Evolutionary conservation across 2,329 filamentous ascomycete genomes (phyloP), one percentile per base, ranked within the genome.

Genomic region (Colletotrichum australisinense): DNA sequence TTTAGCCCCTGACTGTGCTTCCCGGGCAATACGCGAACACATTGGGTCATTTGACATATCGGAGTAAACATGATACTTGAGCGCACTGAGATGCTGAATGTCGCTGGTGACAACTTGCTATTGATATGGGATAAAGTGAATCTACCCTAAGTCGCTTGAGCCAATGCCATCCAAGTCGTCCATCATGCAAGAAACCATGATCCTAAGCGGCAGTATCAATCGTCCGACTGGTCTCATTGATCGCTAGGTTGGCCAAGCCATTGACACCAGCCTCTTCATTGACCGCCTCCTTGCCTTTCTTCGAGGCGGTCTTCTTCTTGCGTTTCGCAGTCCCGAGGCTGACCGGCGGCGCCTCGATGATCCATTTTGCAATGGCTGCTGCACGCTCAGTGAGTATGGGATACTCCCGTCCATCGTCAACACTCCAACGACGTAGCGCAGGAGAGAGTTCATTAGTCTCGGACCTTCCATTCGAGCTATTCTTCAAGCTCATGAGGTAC

Each of bases 371-470:
- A 71, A 96, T 90, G 22, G 89, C 88, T 60, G 90, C 87, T 0
- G 93, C 93, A 26, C 94, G 88, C 75, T 93, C 92, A 1, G 93
- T 94, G 22, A 88, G 86, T 75, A 94, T 91, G 2, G 90, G 90
- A 79, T 93, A 93, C 75, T 94, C 92, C 77, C 90, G 90, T 0
- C 88, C 89, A 73, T 92, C 90, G 65, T 93, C 91, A 69, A 90
- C 87, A 5, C 89, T 88, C 90, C 90, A 93, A 9, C 90, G 84
- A 77, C 91, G 91, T 69, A 72, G 30, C 63, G 75, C 6, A 77
- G 79, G 62, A 2, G 68, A 57, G 4, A 57, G 12, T n/a, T 59
- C 30, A 4, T 16, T 30, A 16, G 24, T 9, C 79, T 74, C 68
- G 76, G 76, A 67, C 71, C 78, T 70, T 65, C 77, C 71, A 77